These are phyloP conservation scores for Powellomyces hirtus DNA, from an alignment of 192 early-diverging fungal species.

Conservation along the genomic window DNA sequence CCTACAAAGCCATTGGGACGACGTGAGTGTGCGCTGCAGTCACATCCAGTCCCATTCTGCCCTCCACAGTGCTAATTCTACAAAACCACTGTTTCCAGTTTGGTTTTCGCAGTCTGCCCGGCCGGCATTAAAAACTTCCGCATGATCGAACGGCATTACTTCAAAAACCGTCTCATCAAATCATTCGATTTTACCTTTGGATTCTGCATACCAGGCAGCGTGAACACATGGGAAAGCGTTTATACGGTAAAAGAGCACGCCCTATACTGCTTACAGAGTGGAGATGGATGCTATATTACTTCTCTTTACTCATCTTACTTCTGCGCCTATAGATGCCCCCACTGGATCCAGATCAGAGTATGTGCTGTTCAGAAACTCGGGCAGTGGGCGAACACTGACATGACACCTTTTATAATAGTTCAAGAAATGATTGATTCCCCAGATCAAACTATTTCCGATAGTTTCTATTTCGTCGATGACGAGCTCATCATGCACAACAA, in stretches of 20 bases:
- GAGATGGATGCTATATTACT: too few relatives aligned
- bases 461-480: conserved; percentile 60
- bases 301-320: background rate
- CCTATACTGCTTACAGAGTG: too few relatives aligned
- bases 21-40: conserved; percentile 28
- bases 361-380: background rate
- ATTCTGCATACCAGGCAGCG: conserved; percentile 57
- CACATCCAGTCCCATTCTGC: too few relatives aligned
- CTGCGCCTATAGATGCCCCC: background rate
- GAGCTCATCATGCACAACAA: conserved; percentile 57
- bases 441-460: conserved; percentile 44
- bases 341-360: conserved; percentile 2
- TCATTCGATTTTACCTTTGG: conserved; percentile 60
- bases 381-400: too few relatives aligned
- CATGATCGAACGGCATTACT: conserved; percentile 61
- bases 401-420: conserved; percentile 19
- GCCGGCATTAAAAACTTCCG: conserved; percentile 43
- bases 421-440: conserved; percentile 47
- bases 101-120: conserved; percentile 53
- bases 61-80: too few relatives aligned
- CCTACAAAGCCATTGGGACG: conserved; percentile 30
- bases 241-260: conserved; percentile 43
- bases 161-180: conserved; percentile 47
- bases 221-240: conserved; percentile 55
- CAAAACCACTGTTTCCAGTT: too few relatives aligned